A percentile compares a stretch with the other conserved stretches of the same genome.
Evolutionary conservation across 345 rosid genomes (phyloP).

Genomic region (Cardamine chenopodiifolia): DNA sequence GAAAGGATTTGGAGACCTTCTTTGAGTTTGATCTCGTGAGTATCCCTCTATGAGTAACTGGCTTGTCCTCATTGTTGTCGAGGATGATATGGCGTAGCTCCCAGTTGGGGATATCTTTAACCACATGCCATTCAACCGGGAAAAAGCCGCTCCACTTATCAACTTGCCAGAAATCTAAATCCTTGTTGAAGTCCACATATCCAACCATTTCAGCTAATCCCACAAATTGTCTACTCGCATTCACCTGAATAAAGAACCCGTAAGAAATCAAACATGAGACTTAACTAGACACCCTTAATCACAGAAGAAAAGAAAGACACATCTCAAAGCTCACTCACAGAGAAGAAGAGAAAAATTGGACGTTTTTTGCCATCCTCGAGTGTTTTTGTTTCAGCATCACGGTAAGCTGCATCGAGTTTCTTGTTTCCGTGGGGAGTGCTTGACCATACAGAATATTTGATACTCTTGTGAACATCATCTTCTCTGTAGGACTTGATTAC

Average conservation of each 20-base stretch:
- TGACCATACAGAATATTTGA: slow-evolving; percentile 79
- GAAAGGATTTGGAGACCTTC: slow-evolving; percentile 75
- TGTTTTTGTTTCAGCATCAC: slow-evolving; percentile 52
- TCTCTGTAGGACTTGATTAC: slow-evolving; percentile 81
- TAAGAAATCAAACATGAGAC: slow-evolving; percentile 11
- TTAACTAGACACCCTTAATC: background rate
- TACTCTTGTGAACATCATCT: slow-evolving; percentile 77
- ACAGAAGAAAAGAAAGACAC: slow-evolving; percentile 1
- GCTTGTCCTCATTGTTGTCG: slow-evolving; percentile 64
- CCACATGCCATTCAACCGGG: slow-evolving; percentile 74
- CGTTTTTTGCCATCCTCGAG: slow-evolving; percentile 49
- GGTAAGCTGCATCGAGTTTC: slow-evolving; percentile 71
- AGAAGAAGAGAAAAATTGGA: slow-evolving; percentile 76
- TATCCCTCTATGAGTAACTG: slow-evolving; percentile 77
- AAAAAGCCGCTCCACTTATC: slow-evolving; percentile 85
- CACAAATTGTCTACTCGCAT: slow-evolving; percentile 84
- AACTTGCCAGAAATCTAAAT: slow-evolving; percentile 81
- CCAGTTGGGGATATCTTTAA: slow-evolving; percentile 74
- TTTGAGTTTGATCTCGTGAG: slow-evolving; percentile 71
- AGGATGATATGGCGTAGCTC: slow-evolving; percentile 64
- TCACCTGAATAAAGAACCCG: slow-evolving; percentile 54
- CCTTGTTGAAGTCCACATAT: slow-evolving; percentile 66
- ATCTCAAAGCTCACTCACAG: slow-evolving; percentile 59
- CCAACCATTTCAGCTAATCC: slow-evolving; percentile 86
- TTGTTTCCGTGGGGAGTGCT: slow-evolving; percentile 73